Percentiles rank a stretch among this genome's conserved stretches.
Conservation (phyloP, 176 grass and related monocot species). For the Hordeum vulgare region DNA sequence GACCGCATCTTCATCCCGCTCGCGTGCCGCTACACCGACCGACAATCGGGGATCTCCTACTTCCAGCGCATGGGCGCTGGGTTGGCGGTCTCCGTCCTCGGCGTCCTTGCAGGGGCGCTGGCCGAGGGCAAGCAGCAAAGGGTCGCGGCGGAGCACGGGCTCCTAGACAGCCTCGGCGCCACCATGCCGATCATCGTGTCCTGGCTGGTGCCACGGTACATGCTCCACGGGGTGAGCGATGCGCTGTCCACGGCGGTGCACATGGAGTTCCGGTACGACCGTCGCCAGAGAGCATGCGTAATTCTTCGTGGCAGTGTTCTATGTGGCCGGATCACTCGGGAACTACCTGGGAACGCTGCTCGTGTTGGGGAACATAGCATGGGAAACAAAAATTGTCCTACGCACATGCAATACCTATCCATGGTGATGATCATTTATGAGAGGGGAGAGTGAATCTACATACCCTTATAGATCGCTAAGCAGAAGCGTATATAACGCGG, state of each 20-base stretch:
- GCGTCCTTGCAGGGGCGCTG: conserved; percentile 55
- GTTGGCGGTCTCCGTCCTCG: conserved; percentile 38
- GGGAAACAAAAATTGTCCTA: too few relatives aligned
- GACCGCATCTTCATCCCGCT: conserved; percentile 12
- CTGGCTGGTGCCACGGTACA: conserved; percentile 84
- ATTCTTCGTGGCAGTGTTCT: conserved; percentile 72
- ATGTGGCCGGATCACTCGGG: conserved; percentile 47
- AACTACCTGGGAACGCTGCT: conserved; percentile 82
- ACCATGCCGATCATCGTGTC: conserved; percentile 61
- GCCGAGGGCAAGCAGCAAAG: conserved; percentile 55
- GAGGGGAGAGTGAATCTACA: too few relatives aligned
- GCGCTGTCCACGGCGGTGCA: conserved; percentile 64
- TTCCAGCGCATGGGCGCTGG: conserved; percentile 87
- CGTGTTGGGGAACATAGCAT: too few relatives aligned
- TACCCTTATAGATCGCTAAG: too few relatives aligned
- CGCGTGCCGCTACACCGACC: not conserved
- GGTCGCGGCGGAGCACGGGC: conserved; percentile 45
- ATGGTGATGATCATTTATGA: too few relatives aligned
- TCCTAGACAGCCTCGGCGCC: conserved; percentile 18
- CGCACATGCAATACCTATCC: too few relatives aligned
- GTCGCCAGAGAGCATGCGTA: conserved; percentile 90
- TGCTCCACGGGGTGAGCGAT: conserved; percentile 65
- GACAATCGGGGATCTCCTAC: conserved; percentile 26
- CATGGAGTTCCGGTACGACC: conserved; percentile 88
- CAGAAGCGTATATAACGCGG: too few relatives aligned